A percentile compares a stretch with the other conserved stretches of the same genome.
Conservation (phyloP, 1,284 basidiomycete species). For the Heterobasidion occidentale region DNA sequence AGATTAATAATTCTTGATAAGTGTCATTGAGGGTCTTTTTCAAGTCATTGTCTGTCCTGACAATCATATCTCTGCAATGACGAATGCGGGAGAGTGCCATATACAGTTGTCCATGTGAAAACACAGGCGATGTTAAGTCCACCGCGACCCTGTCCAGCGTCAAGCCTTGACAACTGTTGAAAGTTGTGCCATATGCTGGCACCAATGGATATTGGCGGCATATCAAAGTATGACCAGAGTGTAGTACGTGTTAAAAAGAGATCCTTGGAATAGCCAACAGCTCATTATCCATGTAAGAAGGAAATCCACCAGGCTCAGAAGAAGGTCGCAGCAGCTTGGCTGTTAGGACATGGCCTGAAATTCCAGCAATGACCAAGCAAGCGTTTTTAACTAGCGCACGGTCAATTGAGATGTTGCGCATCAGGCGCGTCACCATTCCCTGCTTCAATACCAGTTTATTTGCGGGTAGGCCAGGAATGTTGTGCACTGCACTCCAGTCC, state of each 20-base stretch:
- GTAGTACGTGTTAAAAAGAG: slow-evolving; percentile 19
- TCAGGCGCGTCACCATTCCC: slow-evolving; percentile 24
- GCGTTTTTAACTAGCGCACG: slow-evolving; percentile 32
- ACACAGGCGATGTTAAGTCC: slow-evolving; percentile 27
- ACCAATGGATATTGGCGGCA: slow-evolving; percentile 32
- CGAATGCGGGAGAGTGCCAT: slow-evolving; percentile 32
- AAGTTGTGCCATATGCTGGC: slow-evolving; percentile 33
- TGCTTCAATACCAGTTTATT: slow-evolving; percentile 23
- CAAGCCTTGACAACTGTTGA: slow-evolving; percentile 35
- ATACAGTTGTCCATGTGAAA: slow-evolving; percentile 37
- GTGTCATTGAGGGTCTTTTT: not conserved
- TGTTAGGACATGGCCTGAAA: slow-evolving; percentile 22
- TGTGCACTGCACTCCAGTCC: slow-evolving; percentile 17
- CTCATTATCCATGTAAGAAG: slow-evolving; percentile 12
- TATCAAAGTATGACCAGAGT: slow-evolving; percentile 24
- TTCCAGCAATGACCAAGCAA: slow-evolving; percentile 22
- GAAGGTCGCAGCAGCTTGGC: slow-evolving; percentile 19
- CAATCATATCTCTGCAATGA: slow-evolving; percentile 15
- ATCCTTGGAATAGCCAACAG: slow-evolving; percentile 28
- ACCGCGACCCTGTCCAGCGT: slow-evolving; percentile 29
- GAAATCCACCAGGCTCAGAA: slow-evolving; percentile 8
- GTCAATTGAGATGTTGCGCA: slow-evolving; percentile 31
- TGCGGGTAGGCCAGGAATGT: slow-evolving; percentile 23
- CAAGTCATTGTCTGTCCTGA: not conserved
- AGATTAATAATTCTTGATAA: not conserved